Base-by-base conservation (phyloP, 352 stramenopile genomes). In the Pelagophyceae sp. region DNA sequence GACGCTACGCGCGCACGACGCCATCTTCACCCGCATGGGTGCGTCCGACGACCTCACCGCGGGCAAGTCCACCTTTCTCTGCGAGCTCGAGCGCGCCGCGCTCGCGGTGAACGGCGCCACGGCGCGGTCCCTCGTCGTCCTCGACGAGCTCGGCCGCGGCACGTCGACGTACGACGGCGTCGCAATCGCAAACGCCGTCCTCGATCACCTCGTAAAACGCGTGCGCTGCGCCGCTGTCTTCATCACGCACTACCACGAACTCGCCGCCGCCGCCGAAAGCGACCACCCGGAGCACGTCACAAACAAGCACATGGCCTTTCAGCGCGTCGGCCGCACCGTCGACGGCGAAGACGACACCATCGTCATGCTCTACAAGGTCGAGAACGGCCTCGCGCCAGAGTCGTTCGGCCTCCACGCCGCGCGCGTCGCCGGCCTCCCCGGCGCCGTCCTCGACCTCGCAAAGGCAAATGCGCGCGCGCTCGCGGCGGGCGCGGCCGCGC, bases 81-180 rank as follows among this genome's bases (percentile, higher is more conserved):
- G 84, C 29, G 84, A 88, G 74, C 80, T 87, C 67, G 70, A 74
- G 60, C 78, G 86, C 58, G 80, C 82, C 6, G 75, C 76, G 23
- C 71, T 76, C 38, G 81, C 87, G 20, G 51, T 88, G 72, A 88
- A 89, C 32, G 83, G 90, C 33, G 85, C 86, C 33, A 98, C 92
- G 25, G 84, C 87, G 45, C 90, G 93, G 81, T 99, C 94, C 38
- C 87, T 99, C 3, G 93, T 99, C 50, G 96, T 99, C 77, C 82
- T 99, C 38, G 96, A 99, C 81, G 97, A 99, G 81, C 88, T 99
- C 79, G 96, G 96, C 20, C 90, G 96, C 79, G 96, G 96, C 31
- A 99, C 96, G 6, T 97, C 93, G 40, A 99, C 97, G 40, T 96
- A 99, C 82, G 97, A 99, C 82, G 96, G 97, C 25, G 95, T 97